Conservation (phyloP, 192 early-diverging fungal genomes). For the Lobosporangium transversale region DNA sequence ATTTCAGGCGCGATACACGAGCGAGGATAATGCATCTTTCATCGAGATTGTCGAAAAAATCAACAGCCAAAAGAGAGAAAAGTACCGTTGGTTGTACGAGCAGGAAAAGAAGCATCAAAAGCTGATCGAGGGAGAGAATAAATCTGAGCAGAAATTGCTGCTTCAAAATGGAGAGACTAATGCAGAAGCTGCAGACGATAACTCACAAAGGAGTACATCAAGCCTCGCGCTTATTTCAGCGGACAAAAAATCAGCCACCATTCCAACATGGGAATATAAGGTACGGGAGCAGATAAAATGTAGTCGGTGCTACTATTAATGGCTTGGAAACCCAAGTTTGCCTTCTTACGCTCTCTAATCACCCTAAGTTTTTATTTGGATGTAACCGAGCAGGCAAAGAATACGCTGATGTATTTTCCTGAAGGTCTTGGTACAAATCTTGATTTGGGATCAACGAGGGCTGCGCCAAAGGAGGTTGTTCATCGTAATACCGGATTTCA, state of each 20-base stretch:
- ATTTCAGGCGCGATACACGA: conserved; percentile 79
- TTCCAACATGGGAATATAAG: conserved; percentile 71
- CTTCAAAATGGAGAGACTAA: conserved; percentile 24
- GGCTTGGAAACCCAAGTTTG: too few relatives aligned
- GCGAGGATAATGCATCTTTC: conserved; percentile 88
- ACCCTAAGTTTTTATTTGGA: too few relatives aligned
- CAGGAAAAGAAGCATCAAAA: conserved; percentile 61
- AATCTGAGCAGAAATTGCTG: conserved; percentile 27
- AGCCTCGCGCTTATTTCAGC: conserved; percentile 22
- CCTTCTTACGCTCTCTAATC: too few relatives aligned
- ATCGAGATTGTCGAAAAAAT: conserved; percentile 66
- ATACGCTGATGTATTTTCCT: conserved; percentile 79
- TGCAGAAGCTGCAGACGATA: conserved; percentile 1
- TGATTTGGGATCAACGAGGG: conserved; percentile 50
- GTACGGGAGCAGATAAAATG: conserved; percentile 25
- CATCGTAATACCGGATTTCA: conserved; percentile 71
- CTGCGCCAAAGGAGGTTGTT: conserved; percentile 68
- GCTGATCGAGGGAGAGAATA: conserved; percentile 22
- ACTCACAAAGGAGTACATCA: background rate
- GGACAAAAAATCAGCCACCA: conserved; percentile 27
- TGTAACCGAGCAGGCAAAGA: conserved; percentile 63
- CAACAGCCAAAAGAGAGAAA: conserved; percentile 64
- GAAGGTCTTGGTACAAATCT: conserved; percentile 59
- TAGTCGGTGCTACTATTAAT: too few relatives aligned
- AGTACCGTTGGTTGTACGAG: conserved; percentile 75